phyloP scores from a whole-genome alignment of 1,139 yeast genomes.

The Nakaseomyces bracarensis region DNA sequence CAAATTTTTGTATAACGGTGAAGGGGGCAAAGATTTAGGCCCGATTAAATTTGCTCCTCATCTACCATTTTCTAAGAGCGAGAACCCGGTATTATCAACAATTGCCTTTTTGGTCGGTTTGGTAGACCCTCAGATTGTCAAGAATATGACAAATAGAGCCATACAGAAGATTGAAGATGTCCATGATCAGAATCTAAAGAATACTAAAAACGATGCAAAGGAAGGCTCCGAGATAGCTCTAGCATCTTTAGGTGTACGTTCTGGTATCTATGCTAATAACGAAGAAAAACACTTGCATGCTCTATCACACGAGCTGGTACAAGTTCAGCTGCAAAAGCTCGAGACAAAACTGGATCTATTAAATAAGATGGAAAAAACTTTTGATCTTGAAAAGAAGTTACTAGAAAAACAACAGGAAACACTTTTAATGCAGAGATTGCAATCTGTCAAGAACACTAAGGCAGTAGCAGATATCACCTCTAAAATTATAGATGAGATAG shows the following conservation, averaged over 20 bases:
- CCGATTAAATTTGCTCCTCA: conserved; percentile 79
- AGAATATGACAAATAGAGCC: conserved; percentile 68
- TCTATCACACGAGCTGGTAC: conserved; percentile 50
- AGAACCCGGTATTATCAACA: conserved; percentile 88
- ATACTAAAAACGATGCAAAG: conserved; percentile 18
- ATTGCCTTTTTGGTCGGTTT: conserved; percentile 77
- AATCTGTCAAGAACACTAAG: conserved; percentile 38
- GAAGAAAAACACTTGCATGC: conserved; percentile 76
- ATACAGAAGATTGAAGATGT: conserved; percentile 47
- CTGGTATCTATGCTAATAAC: conserved; percentile 72
- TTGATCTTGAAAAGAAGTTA: conserved; percentile 70
- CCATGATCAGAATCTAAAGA: conserved; percentile 23
- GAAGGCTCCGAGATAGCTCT: conserved; percentile 52
- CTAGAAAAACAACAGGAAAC: conserved; percentile 75
- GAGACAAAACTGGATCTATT: conserved; percentile 69
- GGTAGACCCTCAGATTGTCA: conserved; percentile 81
- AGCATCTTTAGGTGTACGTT: conserved; percentile 69
- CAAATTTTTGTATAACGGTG: conserved; percentile 44
- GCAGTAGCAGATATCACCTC: conserved; percentile 15
- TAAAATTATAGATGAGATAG: conserved; percentile 20
- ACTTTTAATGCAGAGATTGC: conserved; percentile 66
- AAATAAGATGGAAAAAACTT: conserved; percentile 62
- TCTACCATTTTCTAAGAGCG: conserved; percentile 75
- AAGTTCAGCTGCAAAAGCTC: conserved; percentile 64
- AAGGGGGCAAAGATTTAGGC: conserved; percentile 39